Percentiles rank a stretch among this genome's conserved stretches.
These are phyloP conservation scores for Aspergillus sparsus DNA, from an alignment of 495 filamentous ascomycete genomes.

Conservation along the genomic window DNA sequence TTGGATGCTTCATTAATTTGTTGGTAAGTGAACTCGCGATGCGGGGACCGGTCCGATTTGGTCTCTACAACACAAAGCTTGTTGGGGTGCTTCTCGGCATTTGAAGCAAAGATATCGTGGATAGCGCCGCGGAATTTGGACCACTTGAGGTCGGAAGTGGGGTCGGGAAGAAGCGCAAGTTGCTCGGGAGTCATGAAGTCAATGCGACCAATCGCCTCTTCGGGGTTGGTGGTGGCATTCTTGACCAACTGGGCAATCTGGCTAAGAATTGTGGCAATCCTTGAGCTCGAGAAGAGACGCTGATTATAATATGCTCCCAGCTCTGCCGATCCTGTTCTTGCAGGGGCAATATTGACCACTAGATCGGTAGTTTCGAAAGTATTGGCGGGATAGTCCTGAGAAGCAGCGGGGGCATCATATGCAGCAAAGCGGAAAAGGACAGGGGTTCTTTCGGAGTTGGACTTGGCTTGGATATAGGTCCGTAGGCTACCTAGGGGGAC, in stretches of 20 bases:
- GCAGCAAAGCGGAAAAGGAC: conserved; percentile 51
- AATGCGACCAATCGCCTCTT: conserved; percentile 48
- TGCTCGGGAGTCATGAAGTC: conserved; percentile 52
- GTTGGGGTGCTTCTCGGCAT: conserved; percentile 73
- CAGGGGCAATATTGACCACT: conserved; percentile 45
- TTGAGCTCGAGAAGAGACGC: conserved; percentile 50
- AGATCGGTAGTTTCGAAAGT: conserved; percentile 50
- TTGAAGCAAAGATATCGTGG: conserved; percentile 73
- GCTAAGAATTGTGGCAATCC: conserved; percentile 47
- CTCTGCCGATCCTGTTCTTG: conserved; percentile 32
- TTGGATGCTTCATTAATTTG: conserved; percentile 90
- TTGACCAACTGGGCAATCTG: conserved; percentile 46
- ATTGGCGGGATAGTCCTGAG: conserved; percentile 49
- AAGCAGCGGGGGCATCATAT: conserved; percentile 51
- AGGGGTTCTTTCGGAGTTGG: conserved; percentile 43
- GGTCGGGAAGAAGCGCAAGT: conserved; percentile 62
- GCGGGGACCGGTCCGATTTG: conserved; percentile 56
- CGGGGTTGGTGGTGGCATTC: conserved; percentile 46
- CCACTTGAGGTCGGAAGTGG: conserved; percentile 79
- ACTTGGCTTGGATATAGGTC: conserved; percentile 48
- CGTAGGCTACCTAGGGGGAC: conserved; percentile 49
- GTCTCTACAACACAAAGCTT: conserved; percentile 85
- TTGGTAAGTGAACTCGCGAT: conserved; percentile 76
- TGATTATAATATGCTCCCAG: conserved; percentile 54
- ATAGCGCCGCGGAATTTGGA: conserved; percentile 77